Evolutionary conservation across 192 early-diverging fungal genomes (phyloP), one percentile per base, ranked within the genome.

Genomic region (Phlyctochytrium bullatum): DNA sequence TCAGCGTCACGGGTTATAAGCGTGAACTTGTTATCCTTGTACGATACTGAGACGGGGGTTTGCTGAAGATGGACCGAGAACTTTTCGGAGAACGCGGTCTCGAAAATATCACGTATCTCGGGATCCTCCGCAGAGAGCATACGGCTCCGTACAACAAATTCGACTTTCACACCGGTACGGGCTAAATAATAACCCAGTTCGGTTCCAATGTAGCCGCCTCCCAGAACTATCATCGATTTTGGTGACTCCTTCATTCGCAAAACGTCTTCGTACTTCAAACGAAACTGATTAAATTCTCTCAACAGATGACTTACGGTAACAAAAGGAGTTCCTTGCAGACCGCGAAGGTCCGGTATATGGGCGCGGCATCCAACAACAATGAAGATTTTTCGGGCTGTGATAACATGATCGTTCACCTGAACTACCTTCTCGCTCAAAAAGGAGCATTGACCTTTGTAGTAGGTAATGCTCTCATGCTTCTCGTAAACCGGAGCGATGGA

Each of bases 141-240:
- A 31, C 65, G 57, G n/a, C 74, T 75, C 14, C 76, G 67, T 16
- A 77, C 76, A 6, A 74, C 36, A 58, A 77, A 74, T 0, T 65
- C 67, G 52, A 74, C 68, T 10, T 54, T 17, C 1, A 63, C 71
- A 6, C 76, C 76, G 32, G 69, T 75, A 16, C 65, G 36, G 10
- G 63, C 73, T 23, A 71, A 63, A 33, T 71, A 77, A 53, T 77
- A 74, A 17, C 72, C 72, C 14, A 77, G 65, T 35, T 77, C 76
- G 40, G 54, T 54, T 20, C 71, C 73, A 34, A 77, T 77, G 52
- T 77, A 77, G 25, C 76, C 76, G 27, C 76, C 76, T 30, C 76
- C 76, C 50, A 77, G 59, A 24, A 77, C 65, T 31, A 77, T 69
- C 68, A 74, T 66, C 52, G 72, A 71, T 61, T 69, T 57, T 0